Conservation (phyloP, 2,329 filamentous ascomycete genomes). For the Calonectria pauciramosa region DNA sequence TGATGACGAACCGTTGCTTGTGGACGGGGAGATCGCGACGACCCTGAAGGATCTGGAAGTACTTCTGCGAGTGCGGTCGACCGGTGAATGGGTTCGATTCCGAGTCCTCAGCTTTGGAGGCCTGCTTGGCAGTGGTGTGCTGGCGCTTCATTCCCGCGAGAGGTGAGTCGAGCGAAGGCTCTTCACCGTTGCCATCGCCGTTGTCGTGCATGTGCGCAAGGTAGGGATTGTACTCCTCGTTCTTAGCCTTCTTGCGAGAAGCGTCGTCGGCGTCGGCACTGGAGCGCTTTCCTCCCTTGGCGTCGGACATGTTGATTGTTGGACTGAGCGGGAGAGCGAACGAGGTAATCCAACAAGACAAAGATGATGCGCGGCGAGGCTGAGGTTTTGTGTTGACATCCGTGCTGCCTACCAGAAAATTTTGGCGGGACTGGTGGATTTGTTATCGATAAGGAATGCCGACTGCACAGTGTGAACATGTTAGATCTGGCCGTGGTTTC, state of each 20-base stretch:
- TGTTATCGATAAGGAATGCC: slow-evolving; percentile 52
- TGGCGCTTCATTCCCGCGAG: slow-evolving; percentile 81
- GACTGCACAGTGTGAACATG: slow-evolving; percentile 32
- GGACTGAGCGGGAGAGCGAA: slow-evolving; percentile 15
- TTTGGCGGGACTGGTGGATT: slow-evolving; percentile 44
- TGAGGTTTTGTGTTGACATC: slow-evolving; percentile 37
- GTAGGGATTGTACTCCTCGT: slow-evolving; percentile 80
- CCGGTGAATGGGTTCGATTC: slow-evolving; percentile 90
- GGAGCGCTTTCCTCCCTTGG: slow-evolving; percentile 57
- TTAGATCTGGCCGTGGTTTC: background rate
- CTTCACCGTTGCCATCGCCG: slow-evolving; percentile 57
- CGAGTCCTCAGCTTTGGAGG: slow-evolving; percentile 81
- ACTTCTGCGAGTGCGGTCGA: slow-evolving; percentile 81
- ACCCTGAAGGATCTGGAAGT: slow-evolving; percentile 89
- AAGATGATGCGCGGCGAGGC: slow-evolving; percentile 38
- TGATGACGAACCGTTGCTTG: slow-evolving; percentile 78
- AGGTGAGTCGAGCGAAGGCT: slow-evolving; percentile 57
- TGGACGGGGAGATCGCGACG: slow-evolving; percentile 91
- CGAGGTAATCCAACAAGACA: slow-evolving; percentile 21
- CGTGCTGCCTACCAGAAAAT: slow-evolving; percentile 43
- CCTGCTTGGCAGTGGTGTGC: slow-evolving; percentile 82
- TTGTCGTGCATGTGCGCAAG: slow-evolving; percentile 86
- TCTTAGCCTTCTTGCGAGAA: slow-evolving; percentile 60
- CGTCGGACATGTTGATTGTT: slow-evolving; percentile 55
- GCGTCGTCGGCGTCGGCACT: slow-evolving; percentile 59